Evolutionary conservation across 2,329 filamentous ascomycete genomes (phyloP), one percentile per base, ranked within the genome.

Genomic region (Curvularia hawaiiensis): DNA sequence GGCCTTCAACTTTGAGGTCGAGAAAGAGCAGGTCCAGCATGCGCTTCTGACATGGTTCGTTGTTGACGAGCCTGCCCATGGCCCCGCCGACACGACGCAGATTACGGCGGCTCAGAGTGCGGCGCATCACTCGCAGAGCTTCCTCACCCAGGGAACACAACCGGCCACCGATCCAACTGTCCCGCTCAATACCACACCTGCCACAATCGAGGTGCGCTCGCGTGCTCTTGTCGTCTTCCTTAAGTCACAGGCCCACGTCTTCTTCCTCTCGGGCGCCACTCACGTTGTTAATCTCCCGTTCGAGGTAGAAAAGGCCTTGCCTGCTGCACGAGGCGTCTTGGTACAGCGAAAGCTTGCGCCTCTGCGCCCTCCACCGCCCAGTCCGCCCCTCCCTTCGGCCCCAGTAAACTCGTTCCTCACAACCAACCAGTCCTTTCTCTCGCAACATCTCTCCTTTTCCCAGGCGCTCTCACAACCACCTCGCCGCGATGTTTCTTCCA

Each of bases 211-310:
- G 56, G 61, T 64, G 20, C 69, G 59, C 40, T 75, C 63, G 72
- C 80, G 68, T 72, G 92, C 94, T 4, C 79, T 99, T 60, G 91
- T 98, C 8, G 90, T 99, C 49, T 90, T 98, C 65, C 85, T 99
- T 64, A 93, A 91, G 77, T 93, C 91, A 0, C 94, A 98, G 72
- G 92, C 91, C 22, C 94, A 98, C 73, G 87, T 99, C 63, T 96
- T 93, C 80, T 97, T 96, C 73, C 84, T 98, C 38, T 86, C 90
- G 2, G 94, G 94, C 20, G 88, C 91, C 33, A 95, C 86, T 71
- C 91, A 99, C 82, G 86, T 97, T 57, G 84, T 98, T 47, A 92
- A 97, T 74, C 86, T 99, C 71, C 94, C 94, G 1, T 99, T 99
- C 71, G 93, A 98, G 77, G 90, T 97, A 41, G 92, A 97, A 72